These are phyloP conservation scores for Cylindrodendrum hubeiense DNA, from an alignment of 2,329 filamentous ascomycete genomes.

Conservation along the genomic window DNA sequence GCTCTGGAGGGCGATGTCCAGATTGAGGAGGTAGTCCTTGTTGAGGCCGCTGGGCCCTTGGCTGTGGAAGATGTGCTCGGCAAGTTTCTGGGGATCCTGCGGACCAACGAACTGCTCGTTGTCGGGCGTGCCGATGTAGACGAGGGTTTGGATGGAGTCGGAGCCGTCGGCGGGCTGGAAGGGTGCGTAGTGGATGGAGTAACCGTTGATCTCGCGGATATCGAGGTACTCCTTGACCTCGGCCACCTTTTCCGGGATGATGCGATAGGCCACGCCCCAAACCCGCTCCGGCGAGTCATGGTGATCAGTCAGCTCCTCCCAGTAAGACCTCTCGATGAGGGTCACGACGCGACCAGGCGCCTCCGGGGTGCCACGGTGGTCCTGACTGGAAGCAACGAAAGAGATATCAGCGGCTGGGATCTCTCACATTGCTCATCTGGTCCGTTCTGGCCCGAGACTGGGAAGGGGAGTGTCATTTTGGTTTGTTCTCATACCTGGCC, in stretches of 20 bases:
- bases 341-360: constrained; percentile 93
- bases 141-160: constrained; percentile 68
- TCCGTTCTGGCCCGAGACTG: neutral
- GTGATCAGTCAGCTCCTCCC: constrained; percentile 80
- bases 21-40: constrained; percentile 85
- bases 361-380: constrained; percentile 92
- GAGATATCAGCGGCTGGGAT: constrained; percentile 14
- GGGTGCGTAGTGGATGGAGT: constrained; percentile 90
- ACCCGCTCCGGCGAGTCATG: constrained; percentile 75
- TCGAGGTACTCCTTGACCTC: constrained; percentile 93
- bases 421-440: neutral
- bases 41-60: constrained; percentile 90
- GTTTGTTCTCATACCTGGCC: constrained; percentile 52
- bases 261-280: constrained; percentile 95
- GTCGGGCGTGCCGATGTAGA: constrained; percentile 94
- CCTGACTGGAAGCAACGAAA: constrained; percentile 71
- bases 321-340: constrained; percentile 86
- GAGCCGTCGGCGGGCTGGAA: constrained; percentile 71
- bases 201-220: constrained; percentile 97
- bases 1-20: constrained; percentile 80
- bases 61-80: constrained; percentile 83
- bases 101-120: constrained; percentile 93
- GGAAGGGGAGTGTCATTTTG: neutral
- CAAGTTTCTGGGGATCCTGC: constrained; percentile 82
- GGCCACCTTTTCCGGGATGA: constrained; percentile 76